Base-by-base conservation (phyloP, 2,329 filamentous ascomycete genomes). In the Fusarium torreyae region DNA sequence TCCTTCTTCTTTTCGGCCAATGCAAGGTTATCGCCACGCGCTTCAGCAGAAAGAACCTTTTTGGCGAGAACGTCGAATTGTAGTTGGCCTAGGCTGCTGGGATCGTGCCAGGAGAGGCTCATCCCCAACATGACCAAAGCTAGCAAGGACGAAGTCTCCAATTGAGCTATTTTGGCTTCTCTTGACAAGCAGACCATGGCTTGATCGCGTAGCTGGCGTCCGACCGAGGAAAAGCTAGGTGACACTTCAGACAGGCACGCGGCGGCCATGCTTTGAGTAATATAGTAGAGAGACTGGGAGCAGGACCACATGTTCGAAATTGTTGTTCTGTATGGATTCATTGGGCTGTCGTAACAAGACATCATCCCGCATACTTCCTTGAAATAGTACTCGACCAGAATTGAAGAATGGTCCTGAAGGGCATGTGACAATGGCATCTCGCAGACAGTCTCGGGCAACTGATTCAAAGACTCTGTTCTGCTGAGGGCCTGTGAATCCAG, bases 201-300 rank as follows among this genome's bases (percentile, higher is more conserved):
- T 83, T 84, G 26, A 81, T 77, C 7, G 83, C 87, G 26, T 83
- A 81, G 61, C 7, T 67, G 10, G 78, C 80, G 24, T 79, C 83
- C 80, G 86, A 88, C 52, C 82, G 81, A 6, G 83, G 87, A 57
- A 87, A 87, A 56, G n/a, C 51, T 64, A 4, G 72, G 73, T 14
- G 69, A 87, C 81, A 72, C 74, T 36, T 88, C 87, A 1, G 87
- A 84, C 1, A 90, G 78, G 20, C 87, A 88, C 5, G 87, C 88
- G 10, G 88, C 87, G 2, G 88, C 86, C 88, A 90, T 90, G 67
- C 88, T 89, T 69, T 89, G 87, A 45, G 89, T 87, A 3, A 87
- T 87, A 46, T 86, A 87, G 70, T 86, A 88, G 51, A 89, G 86
- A 0, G 87, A 86, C 18, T 85, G 79, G 0, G 86, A 88, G n/a